Evolutionary conservation across 768 basidiomycete genomes (phyloP).

Genomic region (Mycena rosella): DNA sequence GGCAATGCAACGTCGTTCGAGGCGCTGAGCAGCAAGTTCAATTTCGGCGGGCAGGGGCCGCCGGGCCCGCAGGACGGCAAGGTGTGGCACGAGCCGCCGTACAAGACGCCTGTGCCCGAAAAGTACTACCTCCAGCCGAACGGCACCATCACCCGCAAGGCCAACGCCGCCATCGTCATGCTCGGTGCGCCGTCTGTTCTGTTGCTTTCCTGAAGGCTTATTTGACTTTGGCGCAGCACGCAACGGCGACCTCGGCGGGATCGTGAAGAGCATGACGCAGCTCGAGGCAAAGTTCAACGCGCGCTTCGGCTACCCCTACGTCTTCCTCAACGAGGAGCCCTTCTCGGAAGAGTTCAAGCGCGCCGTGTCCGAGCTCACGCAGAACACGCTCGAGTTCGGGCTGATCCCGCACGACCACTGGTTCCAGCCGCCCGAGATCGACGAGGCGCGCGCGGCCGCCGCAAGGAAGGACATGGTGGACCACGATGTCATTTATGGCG

Average conservation of each 20-base stretch:
- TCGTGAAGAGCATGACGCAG: constrained; percentile 76
- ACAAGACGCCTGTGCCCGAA: constrained; percentile 71
- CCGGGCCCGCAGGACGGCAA: constrained; percentile 38
- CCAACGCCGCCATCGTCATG: constrained; percentile 87
- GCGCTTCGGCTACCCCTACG: constrained; percentile 85
- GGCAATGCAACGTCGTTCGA: constrained; percentile 69
- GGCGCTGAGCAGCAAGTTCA: constrained; percentile 53
- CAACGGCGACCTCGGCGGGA: constrained; percentile 70
- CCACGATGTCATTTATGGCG: constrained; percentile 58
- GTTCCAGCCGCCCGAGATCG: constrained; percentile 83
- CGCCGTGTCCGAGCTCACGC: constrained; percentile 51
- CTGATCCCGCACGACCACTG: constrained; percentile 78
- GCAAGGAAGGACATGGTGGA: constrained; percentile 73
- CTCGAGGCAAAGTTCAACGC: constrained; percentile 79
- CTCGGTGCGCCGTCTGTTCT: constrained; percentile 58
- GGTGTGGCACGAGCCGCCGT: constrained; percentile 53
- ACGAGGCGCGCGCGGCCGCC: constrained; percentile 73
- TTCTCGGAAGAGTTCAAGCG: constrained; percentile 83
- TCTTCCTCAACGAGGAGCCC: constrained; percentile 88
- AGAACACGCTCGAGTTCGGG: constrained; percentile 63
- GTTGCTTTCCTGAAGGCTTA: neutral
- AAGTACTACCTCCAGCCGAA: constrained; percentile 65
- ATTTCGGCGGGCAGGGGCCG: constrained; percentile 35
- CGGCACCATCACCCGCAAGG: constrained; percentile 61
- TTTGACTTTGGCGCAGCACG: constrained; percentile 57